Percentiles rank a stretch among this genome's conserved stretches.
These are phyloP conservation scores for Pyracantha coccinea DNA, from an alignment of 331 rosid genomes.

Conservation along the genomic window DNA sequence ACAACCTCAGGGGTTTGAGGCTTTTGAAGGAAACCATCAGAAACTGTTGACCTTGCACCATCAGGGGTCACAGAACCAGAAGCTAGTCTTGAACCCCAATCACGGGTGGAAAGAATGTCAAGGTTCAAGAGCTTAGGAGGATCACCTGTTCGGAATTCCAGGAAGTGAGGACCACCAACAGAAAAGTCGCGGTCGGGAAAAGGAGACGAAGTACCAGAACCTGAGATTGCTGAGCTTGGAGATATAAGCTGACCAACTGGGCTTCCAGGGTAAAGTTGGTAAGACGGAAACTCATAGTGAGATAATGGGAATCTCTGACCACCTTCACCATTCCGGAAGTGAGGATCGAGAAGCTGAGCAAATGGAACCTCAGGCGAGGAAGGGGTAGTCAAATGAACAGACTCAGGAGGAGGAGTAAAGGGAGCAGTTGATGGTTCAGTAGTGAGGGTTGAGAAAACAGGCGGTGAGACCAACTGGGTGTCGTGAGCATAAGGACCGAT, in stretches of 20 bases:
- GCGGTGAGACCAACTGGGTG: slow-evolving; percentile 88
- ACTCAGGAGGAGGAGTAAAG: slow-evolving; percentile 88
- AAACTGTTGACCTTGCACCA: slow-evolving; percentile 30
- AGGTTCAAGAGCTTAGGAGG: slow-evolving; percentile 59
- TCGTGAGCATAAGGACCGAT: slow-evolving; percentile 93
- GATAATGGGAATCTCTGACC: slow-evolving; percentile 58
- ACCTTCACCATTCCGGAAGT: slow-evolving; percentile 42
- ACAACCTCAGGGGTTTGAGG: slow-evolving; percentile 34
- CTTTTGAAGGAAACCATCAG: slow-evolving; percentile 30
- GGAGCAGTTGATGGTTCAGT: slow-evolving; percentile 95
- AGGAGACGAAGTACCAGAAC: slow-evolving; percentile 71
- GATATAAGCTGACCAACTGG: slow-evolving; percentile 80
- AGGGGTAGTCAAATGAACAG: slow-evolving; percentile 85
- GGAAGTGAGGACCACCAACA: slow-evolving; percentile 24
- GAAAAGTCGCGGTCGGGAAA: slow-evolving; percentile 53
- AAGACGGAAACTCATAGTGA: slow-evolving; percentile 72
- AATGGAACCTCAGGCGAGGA: slow-evolving; percentile 98
- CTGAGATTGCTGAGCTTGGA: slow-evolving; percentile 75
- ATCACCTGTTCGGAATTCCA: slow-evolving; percentile 41
- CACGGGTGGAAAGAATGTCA: slow-evolving; percentile 46
- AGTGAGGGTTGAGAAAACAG: slow-evolving; percentile 79
- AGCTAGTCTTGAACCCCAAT: slow-evolving; percentile 45
- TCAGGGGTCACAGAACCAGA: slow-evolving; percentile 72
- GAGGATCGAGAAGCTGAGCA: slow-evolving; percentile 75
- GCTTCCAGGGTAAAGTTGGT: slow-evolving; percentile 87